phyloP scores from a whole-genome alignment of 139 green algal species.

The Tetraselmis striata region DNA sequence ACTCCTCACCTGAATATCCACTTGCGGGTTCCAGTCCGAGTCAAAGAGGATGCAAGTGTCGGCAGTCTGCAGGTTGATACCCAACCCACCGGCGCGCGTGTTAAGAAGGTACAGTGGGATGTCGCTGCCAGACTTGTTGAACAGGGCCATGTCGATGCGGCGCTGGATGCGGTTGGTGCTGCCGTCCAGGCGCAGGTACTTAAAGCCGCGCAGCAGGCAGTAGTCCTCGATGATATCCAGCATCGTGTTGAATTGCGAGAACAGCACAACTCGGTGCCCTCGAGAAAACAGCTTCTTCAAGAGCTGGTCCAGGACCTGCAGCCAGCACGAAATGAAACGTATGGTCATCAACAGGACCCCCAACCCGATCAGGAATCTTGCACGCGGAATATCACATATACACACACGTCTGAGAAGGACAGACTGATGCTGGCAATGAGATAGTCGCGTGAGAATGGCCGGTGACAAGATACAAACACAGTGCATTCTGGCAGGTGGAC shows the following conservation, averaged over 20 bases:
- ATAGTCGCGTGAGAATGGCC: no score
- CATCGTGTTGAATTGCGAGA: conserved; percentile 67
- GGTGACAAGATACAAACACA: no score
- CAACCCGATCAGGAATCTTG: no score
- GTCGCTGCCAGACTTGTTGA: conserved; percentile 51
- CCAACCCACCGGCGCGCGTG: conserved; percentile 43
- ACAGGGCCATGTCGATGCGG: conserved; percentile 62
- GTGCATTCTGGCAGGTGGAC: no score
- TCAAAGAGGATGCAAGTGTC: conserved; percentile 58
- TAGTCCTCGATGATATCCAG: conserved; percentile 73
- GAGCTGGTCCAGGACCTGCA: conserved; percentile 68
- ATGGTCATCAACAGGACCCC: no score
- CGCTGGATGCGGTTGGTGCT: conserved; percentile 57
- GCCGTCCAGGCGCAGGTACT: conserved; percentile 63
- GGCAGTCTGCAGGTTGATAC: conserved; percentile 54
- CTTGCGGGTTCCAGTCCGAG: conserved; percentile 18
- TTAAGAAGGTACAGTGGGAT: conserved; percentile 19
- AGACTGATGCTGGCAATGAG: no score
- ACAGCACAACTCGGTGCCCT: conserved; percentile 76
- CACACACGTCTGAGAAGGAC: no score
- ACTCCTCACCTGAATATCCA: conserved; percentile 27
- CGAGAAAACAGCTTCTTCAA: conserved; percentile 54
- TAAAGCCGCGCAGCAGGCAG: conserved; percentile 35
- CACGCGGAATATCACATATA: no score
- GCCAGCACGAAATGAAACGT: no score